Evolutionary conservation across 1,139 yeast genomes (phyloP).

Genomic region (Yamadazyma atmosphaerica): DNA sequence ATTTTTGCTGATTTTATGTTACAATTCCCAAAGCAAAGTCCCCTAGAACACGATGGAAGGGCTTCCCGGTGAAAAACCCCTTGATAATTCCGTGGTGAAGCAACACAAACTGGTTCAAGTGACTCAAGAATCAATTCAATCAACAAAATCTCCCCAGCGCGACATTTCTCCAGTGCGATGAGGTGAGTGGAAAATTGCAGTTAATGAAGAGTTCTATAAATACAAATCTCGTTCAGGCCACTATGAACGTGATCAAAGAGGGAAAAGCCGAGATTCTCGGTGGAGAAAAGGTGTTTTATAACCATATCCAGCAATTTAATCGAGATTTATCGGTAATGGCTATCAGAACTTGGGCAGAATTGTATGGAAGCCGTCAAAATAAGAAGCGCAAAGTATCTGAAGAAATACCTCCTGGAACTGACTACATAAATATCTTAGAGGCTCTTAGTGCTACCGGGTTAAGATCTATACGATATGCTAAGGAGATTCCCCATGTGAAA

Average conservation of each 20-base stretch:
- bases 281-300: constrained; percentile 81
- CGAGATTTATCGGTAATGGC: constrained; percentile 86
- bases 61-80: too few species aligned
- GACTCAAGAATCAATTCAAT: too few species aligned
- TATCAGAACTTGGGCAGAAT: constrained; percentile 80
- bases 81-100: too few species aligned
- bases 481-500: constrained; percentile 76
- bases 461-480: constrained; percentile 89
- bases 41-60: too few species aligned
- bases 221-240: not conserved
- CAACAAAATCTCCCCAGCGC: not conserved
- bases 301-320: constrained; percentile 95
- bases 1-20: too few species aligned
- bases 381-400: constrained; percentile 19
- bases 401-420: constrained; percentile 19
- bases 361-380: constrained; percentile 35
- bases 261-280: constrained; percentile 77
- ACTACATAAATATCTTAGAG: constrained; percentile 66
- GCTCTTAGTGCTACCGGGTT: constrained; percentile 95
- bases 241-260: constrained; percentile 55
- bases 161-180: too few species aligned
- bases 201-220: constrained; percentile 11
- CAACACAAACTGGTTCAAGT: too few species aligned
- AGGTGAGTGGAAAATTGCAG: not conserved
- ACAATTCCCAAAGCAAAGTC: too few species aligned